These are phyloP conservation scores for Paraurostyla sp. DNA, from an alignment of 73 alveolate genomes.

Conservation along the genomic window DNA sequence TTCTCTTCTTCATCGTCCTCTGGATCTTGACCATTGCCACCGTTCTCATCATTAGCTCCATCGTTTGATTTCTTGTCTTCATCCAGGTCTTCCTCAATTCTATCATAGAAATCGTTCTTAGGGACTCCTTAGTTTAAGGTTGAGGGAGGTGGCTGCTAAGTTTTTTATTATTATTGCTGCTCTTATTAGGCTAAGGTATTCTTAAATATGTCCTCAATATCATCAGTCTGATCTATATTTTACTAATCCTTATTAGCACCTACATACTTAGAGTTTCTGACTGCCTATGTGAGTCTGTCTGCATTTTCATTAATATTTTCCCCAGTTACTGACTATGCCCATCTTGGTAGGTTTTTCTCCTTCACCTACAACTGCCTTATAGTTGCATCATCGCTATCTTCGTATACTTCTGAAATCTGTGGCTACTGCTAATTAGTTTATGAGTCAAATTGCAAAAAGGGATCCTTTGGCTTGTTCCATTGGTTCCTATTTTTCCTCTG, in stretches of 20 bases:
- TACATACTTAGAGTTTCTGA: not conserved
- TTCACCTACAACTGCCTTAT: not conserved
- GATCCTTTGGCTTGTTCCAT: not conserved
- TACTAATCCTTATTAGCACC: not conserved
- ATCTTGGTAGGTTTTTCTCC: slow-evolving; percentile 55
- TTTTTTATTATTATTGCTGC: too few relatives aligned
- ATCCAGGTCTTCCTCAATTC: slow-evolving; percentile 34
- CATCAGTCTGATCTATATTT: not conserved
- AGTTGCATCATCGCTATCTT: not conserved
- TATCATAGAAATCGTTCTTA: slow-evolving; percentile 22
- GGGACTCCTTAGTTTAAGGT: slow-evolving; percentile 7
- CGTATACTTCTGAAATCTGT: not conserved
- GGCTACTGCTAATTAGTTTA: not conserved
- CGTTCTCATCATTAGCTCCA: not conserved
- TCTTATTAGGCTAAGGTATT: slow-evolving; percentile 24
- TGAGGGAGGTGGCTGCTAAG: too few relatives aligned
- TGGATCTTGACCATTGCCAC: not conserved
- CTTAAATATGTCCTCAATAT: slow-evolving; percentile 40
- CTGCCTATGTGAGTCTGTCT: not conserved
- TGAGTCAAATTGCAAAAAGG: too few relatives aligned
- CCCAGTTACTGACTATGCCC: slow-evolving; percentile 59
- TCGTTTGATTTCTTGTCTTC: slow-evolving; percentile 41
- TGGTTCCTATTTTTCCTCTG: not conserved
- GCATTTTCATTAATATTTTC: not conserved
- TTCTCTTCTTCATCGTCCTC: slow-evolving; percentile 56